A percentile compares a stretch with the other conserved stretches of the same genome.
These are phyloP conservation scores for Fraxinus quadrangulata DNA, from an alignment of 257 asterid genomes.

Conservation along the genomic window DNA sequence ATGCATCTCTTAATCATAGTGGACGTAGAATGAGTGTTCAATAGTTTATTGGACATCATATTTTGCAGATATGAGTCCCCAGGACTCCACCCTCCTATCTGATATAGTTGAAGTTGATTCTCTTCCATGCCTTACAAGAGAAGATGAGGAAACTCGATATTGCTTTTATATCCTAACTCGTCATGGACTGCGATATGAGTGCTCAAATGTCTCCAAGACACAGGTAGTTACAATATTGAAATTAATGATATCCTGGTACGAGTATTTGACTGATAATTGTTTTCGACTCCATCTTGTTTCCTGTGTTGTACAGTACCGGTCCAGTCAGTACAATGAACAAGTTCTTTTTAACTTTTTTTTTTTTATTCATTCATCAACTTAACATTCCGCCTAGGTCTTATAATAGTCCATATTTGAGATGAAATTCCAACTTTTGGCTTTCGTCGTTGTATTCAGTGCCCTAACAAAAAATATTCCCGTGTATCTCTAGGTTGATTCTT, in stretches of 20 bases:
- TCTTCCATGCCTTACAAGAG: slow-evolving; percentile 64
- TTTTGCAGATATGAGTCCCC: slow-evolving; percentile 86
- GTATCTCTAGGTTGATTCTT: slow-evolving; percentile 65
- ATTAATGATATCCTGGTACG: not conserved
- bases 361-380: not conserved
- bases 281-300: not conserved
- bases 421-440: not conserved
- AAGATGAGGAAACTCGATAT: slow-evolving; percentile 62
- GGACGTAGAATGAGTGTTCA: not conserved
- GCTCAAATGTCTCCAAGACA: slow-evolving; percentile 75
- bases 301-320: not conserved
- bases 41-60: not conserved
- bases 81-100: slow-evolving; percentile 81
- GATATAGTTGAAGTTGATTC: slow-evolving; percentile 79
- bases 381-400: not conserved
- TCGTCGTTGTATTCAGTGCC: not conserved
- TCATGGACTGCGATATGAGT: slow-evolving; percentile 88
- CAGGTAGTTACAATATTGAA: slow-evolving; percentile 49
- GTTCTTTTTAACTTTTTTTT: not conserved
- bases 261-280: not conserved
- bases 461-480: slow-evolving; percentile 1
- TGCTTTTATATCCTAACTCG: slow-evolving; percentile 80
- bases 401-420: not conserved
- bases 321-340: not conserved
- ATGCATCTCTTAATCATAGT: slow-evolving; percentile 11